A percentile compares a stretch with the other conserved stretches of the same genome.
Evolutionary conservation across 495 filamentous ascomycete species (phyloP).

Genomic region (Lindgomyces ingoldianus): DNA sequence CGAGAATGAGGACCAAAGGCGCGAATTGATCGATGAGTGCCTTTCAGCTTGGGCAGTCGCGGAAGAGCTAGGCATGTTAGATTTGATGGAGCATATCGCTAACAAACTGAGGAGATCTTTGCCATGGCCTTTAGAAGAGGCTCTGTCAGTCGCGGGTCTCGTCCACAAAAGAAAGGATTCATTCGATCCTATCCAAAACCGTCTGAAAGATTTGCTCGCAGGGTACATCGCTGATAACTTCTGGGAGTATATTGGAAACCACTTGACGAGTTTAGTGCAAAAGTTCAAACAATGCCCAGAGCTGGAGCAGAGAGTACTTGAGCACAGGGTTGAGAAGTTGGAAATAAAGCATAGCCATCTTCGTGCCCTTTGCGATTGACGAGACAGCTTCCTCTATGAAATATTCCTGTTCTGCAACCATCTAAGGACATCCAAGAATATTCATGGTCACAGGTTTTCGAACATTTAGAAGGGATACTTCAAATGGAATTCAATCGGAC

Average conservation of each 20-base stretch:
- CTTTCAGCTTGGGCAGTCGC: constrained; percentile 17
- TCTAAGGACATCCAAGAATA: too few species aligned
- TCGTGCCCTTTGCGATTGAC: too few species aligned
- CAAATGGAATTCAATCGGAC: too few species aligned
- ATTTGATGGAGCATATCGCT: constrained; percentile 23
- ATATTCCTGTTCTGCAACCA: too few species aligned
- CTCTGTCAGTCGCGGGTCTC: constrained; percentile 2
- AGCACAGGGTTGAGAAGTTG: not conserved
- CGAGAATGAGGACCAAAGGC: constrained; percentile 1
- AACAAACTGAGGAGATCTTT: constrained; percentile 6
- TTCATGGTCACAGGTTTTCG: too few species aligned
- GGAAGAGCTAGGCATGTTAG: constrained; percentile 10
- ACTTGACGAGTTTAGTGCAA: not conserved
- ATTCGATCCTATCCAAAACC: not conserved
- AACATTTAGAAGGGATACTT: too few species aligned
- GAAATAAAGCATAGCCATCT: too few species aligned
- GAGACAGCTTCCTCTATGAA: too few species aligned
- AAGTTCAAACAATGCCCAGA: not conserved
- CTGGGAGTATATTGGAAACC: not conserved
- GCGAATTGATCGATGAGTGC: constrained; percentile 3
- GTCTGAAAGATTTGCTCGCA: constrained; percentile 4
- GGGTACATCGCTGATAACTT: constrained; percentile 8
- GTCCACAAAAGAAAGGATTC: constrained; percentile 9
- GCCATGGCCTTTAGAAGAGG: constrained; percentile 9
- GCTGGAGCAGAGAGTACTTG: not conserved